phyloP scores from a whole-genome alignment of 1,139 yeast species.

The Pneumocystis sp. region DNA sequence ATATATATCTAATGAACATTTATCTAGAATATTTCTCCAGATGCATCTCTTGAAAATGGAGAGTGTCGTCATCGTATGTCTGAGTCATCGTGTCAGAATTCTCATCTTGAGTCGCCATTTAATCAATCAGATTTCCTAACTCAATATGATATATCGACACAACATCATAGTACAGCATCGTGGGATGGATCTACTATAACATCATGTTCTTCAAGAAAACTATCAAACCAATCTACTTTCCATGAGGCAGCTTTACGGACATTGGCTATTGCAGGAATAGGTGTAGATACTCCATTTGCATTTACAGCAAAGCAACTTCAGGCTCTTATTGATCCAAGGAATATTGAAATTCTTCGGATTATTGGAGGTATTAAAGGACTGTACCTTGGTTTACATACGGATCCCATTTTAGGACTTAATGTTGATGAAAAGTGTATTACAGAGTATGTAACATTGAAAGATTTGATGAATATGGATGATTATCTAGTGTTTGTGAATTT shows the following conservation, averaged over 20 bases:
- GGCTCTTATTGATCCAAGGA: constrained; percentile 29
- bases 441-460: constrained; percentile 11
- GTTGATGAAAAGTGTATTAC: constrained; percentile 16
- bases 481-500: neutral
- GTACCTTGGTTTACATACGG: constrained; percentile 21
- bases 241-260: neutral
- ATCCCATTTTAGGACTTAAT: constrained; percentile 22
- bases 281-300: constrained; percentile 16
- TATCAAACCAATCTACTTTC: neutral
- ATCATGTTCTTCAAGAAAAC: neutral
- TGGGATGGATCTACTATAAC: neutral
- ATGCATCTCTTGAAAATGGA: neutral
- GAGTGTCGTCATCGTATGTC: neutral
- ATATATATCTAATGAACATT: neutral
- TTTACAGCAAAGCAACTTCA: constrained; percentile 24
- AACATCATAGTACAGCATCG: neutral
- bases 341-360: constrained; percentile 24
- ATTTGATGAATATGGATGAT: neutral
- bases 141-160: neutral
- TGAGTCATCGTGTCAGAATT: neutral
- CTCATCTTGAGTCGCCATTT: neutral
- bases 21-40: neutral
- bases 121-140: neutral
- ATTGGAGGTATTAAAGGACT: constrained; percentile 25
- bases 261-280: neutral